Evolutionary conservation across 164 flowering plant species (phyloP).

Genomic region (Dillenia turbinata): DNA sequence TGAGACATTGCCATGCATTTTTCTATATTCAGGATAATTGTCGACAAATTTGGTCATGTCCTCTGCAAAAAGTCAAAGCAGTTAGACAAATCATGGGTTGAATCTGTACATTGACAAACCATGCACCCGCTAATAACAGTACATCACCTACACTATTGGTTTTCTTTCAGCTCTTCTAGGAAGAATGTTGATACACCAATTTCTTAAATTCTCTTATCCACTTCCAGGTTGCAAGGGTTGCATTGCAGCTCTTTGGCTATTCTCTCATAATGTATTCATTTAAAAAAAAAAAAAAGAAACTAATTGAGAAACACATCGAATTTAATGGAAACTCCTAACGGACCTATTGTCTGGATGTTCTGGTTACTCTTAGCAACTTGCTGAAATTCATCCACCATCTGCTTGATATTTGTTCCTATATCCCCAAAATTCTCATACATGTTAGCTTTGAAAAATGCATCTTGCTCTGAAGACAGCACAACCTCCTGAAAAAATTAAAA

Average conservation of each 20-base stretch:
- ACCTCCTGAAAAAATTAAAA: conserved; percentile 56
- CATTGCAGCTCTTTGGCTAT: too few relatives aligned
- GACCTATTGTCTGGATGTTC: conserved; percentile 93
- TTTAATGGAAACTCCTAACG: conserved; percentile 1
- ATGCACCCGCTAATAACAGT: too few relatives aligned
- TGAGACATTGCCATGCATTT: conserved; percentile 97
- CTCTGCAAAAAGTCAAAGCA: conserved; percentile 48
- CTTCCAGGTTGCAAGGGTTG: too few relatives aligned
- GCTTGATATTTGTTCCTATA: conserved; percentile 93
- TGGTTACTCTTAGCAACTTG: conserved; percentile 89
- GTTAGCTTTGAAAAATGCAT: conserved; percentile 84
- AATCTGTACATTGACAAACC: background rate
- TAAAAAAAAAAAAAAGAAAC: too few relatives aligned
- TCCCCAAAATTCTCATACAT: conserved; percentile 99
- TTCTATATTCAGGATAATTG: conserved; percentile 92
- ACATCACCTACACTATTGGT: too few relatives aligned
- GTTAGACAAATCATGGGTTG: background rate
- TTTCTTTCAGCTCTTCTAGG: too few relatives aligned
- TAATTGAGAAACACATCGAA: background rate
- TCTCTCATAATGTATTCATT: too few relatives aligned
- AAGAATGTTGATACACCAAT: too few relatives aligned
- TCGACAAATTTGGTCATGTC: conserved; percentile 99
- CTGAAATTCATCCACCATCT: conserved; percentile 97
- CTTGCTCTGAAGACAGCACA: conserved; percentile 91
- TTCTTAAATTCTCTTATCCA: too few relatives aligned